Conservation (phyloP, 2,329 filamentous ascomycete genomes). For the Arthroderma sp. region DNA sequence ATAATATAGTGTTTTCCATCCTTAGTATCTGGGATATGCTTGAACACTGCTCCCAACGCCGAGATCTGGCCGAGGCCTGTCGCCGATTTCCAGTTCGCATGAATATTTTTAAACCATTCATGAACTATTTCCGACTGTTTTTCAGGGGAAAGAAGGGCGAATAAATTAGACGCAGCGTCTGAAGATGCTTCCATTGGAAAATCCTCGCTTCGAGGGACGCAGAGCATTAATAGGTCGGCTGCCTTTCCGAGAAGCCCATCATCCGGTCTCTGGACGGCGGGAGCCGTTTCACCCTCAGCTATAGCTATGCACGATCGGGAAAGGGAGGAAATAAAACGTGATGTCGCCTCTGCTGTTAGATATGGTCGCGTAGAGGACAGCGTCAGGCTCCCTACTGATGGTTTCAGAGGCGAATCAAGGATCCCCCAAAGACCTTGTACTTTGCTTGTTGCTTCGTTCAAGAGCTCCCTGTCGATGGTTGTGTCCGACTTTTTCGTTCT, state of each 20-base stretch:
- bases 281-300: background rate
- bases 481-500: slow-evolving; percentile 10
- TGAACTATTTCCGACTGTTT: slow-evolving; percentile 24
- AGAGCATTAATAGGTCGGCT: slow-evolving; percentile 25
- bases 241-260: slow-evolving; percentile 17
- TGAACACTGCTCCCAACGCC: slow-evolving; percentile 29
- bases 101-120: slow-evolving; percentile 28
- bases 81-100: slow-evolving; percentile 23
- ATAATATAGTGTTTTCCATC: slow-evolving; percentile 18
- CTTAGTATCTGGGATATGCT: slow-evolving; percentile 16
- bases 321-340: slow-evolving; percentile 27
- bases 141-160: slow-evolving; percentile 21
- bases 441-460: slow-evolving; percentile 15
- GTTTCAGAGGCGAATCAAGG: slow-evolving; percentile 20
- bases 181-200: slow-evolving; percentile 29
- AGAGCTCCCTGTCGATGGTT: slow-evolving; percentile 12
- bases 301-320: slow-evolving; percentile 15
- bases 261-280: slow-evolving; percentile 10
- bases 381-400: slow-evolving; percentile 27
- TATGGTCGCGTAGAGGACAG: slow-evolving; percentile 27
- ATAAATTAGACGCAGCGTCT: slow-evolving; percentile 26
- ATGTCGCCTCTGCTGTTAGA: slow-evolving; percentile 28
- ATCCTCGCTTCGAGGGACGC: slow-evolving; percentile 28
- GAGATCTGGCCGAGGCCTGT: slow-evolving; percentile 32
- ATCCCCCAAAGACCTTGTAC: slow-evolving; percentile 27